Base-by-base conservation (phyloP, 1,284 basidiomycete species). In the Melampsora larici-populina region DNA sequence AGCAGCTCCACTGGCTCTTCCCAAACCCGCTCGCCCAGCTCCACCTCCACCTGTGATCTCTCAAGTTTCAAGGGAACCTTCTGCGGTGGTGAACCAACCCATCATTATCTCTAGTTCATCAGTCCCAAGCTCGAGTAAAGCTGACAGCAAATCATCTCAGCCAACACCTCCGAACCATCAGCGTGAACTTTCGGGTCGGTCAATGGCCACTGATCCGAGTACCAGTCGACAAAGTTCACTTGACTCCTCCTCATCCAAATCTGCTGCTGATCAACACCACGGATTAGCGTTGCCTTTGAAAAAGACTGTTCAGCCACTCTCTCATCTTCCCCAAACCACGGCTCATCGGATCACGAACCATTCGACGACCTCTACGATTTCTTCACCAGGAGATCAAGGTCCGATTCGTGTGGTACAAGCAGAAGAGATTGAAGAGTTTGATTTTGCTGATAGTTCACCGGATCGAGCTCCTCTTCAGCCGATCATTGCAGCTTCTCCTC, bases 391-490 rank as follows among this genome's bases (percentile, higher is more conserved):
- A 46, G 63, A 75, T 51, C 49, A 49, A 8, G 66, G 51, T 31
- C 74, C 74, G 40, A 51, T 68, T 21, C 65, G 66, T n/a, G 74
- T 76, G 24, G 74, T 58, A 1, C 74, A 75, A 31, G 63, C 74
- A n/a, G 74, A 76, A 17, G 74, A 76, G 65, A 51, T 76, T 4
- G 74, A 76, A 55, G 74, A 76, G 29, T 76, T 76, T 69, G 74
- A 76, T 49, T 76, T 76, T 69, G 65, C 58, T 13, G 74, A 69
- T 49, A 76, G 74, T 68, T 58, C 74, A 51, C 65, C 74, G 18
- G 74, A 76, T 60, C 74, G 65, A n/a, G 66, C 51, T 62, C 74
- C 74, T 29, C 65, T 26, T 62, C 74, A 68, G 46, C 51, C 74
- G 58, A 43, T 36, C 40, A 36, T 26, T 36, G 64, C 36, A 4